Evolutionary conservation across 192 early-diverging fungal genomes (phyloP).

Genomic region (Coemansia sp.): DNA sequence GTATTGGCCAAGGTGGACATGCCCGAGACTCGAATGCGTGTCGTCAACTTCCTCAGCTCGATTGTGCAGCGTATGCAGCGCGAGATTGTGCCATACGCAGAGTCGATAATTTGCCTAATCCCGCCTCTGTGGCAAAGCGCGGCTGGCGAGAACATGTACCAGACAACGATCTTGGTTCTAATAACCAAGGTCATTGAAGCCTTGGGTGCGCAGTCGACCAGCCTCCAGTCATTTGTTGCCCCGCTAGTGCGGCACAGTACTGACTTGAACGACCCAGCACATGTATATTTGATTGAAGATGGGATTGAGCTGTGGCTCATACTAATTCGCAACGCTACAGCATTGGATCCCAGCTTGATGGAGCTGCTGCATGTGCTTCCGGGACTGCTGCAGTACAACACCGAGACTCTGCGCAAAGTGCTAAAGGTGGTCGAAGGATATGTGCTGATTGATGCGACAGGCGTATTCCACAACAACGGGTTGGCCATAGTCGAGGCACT

Average conservation of each 20-base stretch:
- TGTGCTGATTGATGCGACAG: conserved; percentile 58
- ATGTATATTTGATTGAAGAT: conserved; percentile 87
- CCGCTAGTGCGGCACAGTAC: conserved; percentile 77
- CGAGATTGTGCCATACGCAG: conserved; percentile 72
- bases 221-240: conserved; percentile 71
- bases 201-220: conserved; percentile 65
- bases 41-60: conserved; percentile 70
- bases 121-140: conserved; percentile 80
- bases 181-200: conserved; percentile 77
- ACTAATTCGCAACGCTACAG: conserved; percentile 67
- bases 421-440: conserved; percentile 88
- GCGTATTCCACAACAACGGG: conserved; percentile 18
- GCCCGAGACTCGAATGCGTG: conserved; percentile 72
- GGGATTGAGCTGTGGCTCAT: conserved; percentile 87
- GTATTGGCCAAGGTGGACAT: conserved; percentile 68
- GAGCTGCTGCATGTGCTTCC: conserved; percentile 64
- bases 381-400: conserved; percentile 67
- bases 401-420: conserved; percentile 71
- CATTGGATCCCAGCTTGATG: conserved; percentile 56
- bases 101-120: conserved; percentile 68
- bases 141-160: conserved; percentile 74
- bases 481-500: conserved; percentile 24
- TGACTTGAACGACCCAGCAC: conserved; percentile 59
- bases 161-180: conserved; percentile 73
- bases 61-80: conserved; percentile 78